Conservation (phyloP, 2,329 filamentous ascomycete species). For the Ramularia collo-cygni region DNA sequence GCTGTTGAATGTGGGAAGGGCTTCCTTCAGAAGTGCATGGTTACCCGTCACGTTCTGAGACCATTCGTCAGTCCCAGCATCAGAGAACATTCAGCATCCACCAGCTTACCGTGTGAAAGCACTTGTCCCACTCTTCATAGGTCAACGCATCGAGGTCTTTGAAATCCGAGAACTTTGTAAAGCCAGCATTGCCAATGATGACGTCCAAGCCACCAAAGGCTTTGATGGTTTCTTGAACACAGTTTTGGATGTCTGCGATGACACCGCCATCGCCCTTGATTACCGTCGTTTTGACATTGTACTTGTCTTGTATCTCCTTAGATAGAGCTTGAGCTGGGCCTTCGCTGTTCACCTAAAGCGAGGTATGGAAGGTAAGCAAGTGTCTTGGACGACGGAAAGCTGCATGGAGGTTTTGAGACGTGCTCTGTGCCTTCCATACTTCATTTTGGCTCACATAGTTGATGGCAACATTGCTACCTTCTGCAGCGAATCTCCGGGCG, state of each 20-base stretch:
- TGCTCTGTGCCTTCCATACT: too few species aligned
- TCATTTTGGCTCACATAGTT: constrained; percentile 72
- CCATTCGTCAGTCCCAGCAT: too few species aligned
- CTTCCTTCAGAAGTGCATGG: constrained; percentile 28
- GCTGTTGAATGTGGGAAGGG: constrained; percentile 51
- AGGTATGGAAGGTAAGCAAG: too few species aligned
- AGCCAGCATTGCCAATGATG: constrained; percentile 68
- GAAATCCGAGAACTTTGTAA: constrained; percentile 55
- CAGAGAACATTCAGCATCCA: too few species aligned
- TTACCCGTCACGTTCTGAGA: constrained; percentile 46
- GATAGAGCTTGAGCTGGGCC: constrained; percentile 55
- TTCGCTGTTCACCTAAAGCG: too few species aligned
- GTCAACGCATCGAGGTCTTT: constrained; percentile 51
- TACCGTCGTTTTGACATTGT: constrained; percentile 46
- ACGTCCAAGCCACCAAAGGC: constrained; percentile 67
- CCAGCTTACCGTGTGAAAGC: too few species aligned
- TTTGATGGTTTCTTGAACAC: constrained; percentile 54
- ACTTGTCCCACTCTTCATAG: constrained; percentile 60
- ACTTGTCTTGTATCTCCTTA: constrained; percentile 46
- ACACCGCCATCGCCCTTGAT: constrained; percentile 62
- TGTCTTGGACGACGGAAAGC: too few species aligned
- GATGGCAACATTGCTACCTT: constrained; percentile 63
- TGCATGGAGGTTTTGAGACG: too few species aligned
- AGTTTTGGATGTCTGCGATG: constrained; percentile 50
- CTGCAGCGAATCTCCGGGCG: constrained; percentile 58